Base-by-base conservation (phyloP, 2,329 filamentous ascomycete species). In the Colletotrichum ledebouriae region DNA sequence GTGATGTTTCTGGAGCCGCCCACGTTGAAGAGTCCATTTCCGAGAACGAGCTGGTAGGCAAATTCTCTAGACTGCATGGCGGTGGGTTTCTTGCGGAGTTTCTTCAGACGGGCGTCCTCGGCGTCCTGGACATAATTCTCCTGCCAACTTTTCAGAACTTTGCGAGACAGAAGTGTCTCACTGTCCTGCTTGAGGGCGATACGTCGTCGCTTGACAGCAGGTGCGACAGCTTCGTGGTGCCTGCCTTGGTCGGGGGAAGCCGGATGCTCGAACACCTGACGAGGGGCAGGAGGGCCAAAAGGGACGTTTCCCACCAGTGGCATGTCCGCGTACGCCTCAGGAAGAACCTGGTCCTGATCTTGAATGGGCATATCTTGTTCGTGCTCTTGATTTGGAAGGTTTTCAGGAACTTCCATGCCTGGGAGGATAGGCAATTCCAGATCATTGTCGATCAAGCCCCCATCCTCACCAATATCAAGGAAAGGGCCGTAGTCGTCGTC, bases 391-490 rank as follows among this genome's bases (percentile, higher is more conserved):
- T 72, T 5, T 64, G 65, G 29, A 29, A 29, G 29, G 29, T 29
- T 29, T 6, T 29, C 29, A 29, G 29, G 29, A n/a, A 46, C n/a
- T 5, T 53, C 46, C 59, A 56, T 44, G 25, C 61, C 71, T 39
- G 76, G 79, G 29, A 84, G 75, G 17, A 75, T 75, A 39, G 85
- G 85, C 37, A 87, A 75, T 41, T 84, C 81, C 20, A 77, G 77
- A 52, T 85, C 82, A 20, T 80, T 73, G 15, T 84, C 81, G 46
- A 85, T 72, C 41, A 87, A 73, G 66, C 86, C 86, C 42, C 86
- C 86, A 10, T 86, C 75, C 25, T 77, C 81, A 68, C 87, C 85
- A 59, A 88, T 83, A n/a, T 82, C 79, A 29, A 87, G 77, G 2
- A 81, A 82, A 71, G 84, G 79, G 29, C 82, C 81, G 0, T 76